These are phyloP conservation scores for Xylaria sp. DNA, from an alignment of 2,329 filamentous ascomycete genomes.

Conservation along the genomic window DNA sequence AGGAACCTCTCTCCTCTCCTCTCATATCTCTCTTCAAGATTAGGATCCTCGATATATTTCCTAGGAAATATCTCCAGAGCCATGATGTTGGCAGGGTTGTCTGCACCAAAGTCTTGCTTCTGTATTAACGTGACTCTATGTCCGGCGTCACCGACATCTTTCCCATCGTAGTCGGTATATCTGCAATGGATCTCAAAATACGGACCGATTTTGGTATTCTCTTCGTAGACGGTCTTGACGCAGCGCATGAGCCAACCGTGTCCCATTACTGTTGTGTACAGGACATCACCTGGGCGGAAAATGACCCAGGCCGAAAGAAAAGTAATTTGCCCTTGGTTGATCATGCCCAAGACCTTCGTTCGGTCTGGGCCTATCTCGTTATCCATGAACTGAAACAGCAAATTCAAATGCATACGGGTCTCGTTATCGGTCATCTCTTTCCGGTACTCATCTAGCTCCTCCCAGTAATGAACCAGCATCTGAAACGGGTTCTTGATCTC, in stretches of 20 bases:
- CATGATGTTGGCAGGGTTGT: conserved; percentile 10
- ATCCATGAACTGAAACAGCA: conserved; percentile 32
- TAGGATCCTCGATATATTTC: background rate
- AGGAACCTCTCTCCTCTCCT: conserved; percentile 9
- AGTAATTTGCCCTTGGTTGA: conserved; percentile 22
- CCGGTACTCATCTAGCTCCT: conserved; percentile 25
- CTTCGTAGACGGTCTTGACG: conserved; percentile 27
- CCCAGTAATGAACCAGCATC: conserved; percentile 32
- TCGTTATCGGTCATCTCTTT: conserved; percentile 12
- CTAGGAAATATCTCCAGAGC: conserved; percentile 13
- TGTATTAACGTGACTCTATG: conserved; percentile 20
- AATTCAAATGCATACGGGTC: conserved; percentile 27
- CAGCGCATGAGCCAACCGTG: conserved; percentile 28
- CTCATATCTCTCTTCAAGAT: background rate
- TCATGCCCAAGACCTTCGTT: conserved; percentile 23
- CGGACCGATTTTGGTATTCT: conserved; percentile 13
- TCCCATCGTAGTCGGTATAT: conserved; percentile 33
- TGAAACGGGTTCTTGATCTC: conserved; percentile 25
- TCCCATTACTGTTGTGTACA: conserved; percentile 22
- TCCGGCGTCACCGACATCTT: conserved; percentile 14
- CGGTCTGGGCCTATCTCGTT: conserved; percentile 24
- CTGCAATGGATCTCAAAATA: conserved; percentile 27
- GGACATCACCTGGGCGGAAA: conserved; percentile 28
- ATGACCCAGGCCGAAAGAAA: conserved; percentile 27
- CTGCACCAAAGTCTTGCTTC: conserved; percentile 22